These are phyloP conservation scores for Pythium insidiosum DNA, from an alignment of 352 stramenopile genomes.

Conservation along the genomic window DNA sequence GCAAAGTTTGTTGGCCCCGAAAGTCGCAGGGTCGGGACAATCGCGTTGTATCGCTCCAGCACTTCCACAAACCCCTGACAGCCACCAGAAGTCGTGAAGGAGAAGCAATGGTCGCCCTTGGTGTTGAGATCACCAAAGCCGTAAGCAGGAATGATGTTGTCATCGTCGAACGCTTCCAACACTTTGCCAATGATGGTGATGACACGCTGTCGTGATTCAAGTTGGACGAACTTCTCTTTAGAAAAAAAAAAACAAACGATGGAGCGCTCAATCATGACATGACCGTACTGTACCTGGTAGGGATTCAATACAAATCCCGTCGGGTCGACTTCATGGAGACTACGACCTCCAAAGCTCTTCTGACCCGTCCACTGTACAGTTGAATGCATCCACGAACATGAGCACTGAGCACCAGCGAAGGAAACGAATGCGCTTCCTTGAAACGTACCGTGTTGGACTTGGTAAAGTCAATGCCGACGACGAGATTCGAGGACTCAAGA, in stretches of 20 bases:
- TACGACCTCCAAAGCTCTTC: slow-evolving; percentile 46
- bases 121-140: slow-evolving; percentile 60
- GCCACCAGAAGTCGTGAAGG: slow-evolving; percentile 22
- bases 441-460: slow-evolving; percentile 49
- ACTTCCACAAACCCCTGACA: slow-evolving; percentile 55
- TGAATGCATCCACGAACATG: not conserved
- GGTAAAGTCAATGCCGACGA: slow-evolving; percentile 67
- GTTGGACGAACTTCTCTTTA: too few relatives aligned
- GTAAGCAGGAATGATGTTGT: slow-evolving; percentile 68
- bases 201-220: slow-evolving; percentile 53
- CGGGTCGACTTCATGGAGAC: slow-evolving; percentile 51
- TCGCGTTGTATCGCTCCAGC: slow-evolving; percentile 42
- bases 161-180: slow-evolving; percentile 70
- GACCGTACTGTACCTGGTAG: slow-evolving; percentile 36
- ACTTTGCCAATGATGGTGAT: slow-evolving; percentile 71
- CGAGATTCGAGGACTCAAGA: slow-evolving; percentile 62
- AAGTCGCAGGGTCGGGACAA: slow-evolving; percentile 48
- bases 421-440: too few relatives aligned
- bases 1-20: slow-evolving; percentile 61
- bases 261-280: not conserved
- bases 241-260: not conserved
- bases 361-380: slow-evolving; percentile 47
- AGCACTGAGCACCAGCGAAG: too few relatives aligned
- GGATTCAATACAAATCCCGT: slow-evolving; percentile 33
- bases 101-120: slow-evolving; percentile 35